A percentile compares a stretch with the other conserved stretches of the same genome.
Evolutionary conservation across 495 filamentous ascomycete genomes (phyloP).

Genomic region (Elaphomyces granulatus): DNA sequence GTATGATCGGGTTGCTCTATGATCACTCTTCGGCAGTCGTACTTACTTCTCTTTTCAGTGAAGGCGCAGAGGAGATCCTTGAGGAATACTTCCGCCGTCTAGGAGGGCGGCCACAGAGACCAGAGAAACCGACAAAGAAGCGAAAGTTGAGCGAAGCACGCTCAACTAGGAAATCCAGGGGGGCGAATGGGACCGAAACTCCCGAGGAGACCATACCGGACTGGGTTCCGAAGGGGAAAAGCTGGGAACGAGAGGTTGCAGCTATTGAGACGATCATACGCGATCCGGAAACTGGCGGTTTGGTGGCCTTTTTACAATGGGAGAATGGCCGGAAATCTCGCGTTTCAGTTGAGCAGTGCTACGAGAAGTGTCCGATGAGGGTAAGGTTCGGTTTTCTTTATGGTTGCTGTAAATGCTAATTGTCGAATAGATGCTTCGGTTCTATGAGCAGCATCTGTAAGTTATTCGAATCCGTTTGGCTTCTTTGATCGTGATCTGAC

Average conservation of each 20-base stretch:
- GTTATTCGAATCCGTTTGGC: slow-evolving; percentile 5
- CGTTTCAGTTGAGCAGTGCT: slow-evolving; percentile 24
- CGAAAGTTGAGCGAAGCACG: slow-evolving; percentile 8
- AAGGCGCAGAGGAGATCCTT: slow-evolving; percentile 38
- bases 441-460: slow-evolving; percentile 35
- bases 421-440: slow-evolving; percentile 27
- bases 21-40: slow-evolving; percentile 2
- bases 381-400: slow-evolving; percentile 9
- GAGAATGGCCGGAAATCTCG: slow-evolving; percentile 33
- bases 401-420: slow-evolving; percentile 8
- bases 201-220: slow-evolving; percentile 9
- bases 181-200: slow-evolving; percentile 14
- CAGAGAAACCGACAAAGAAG: slow-evolving; percentile 12
- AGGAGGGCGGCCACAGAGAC: slow-evolving; percentile 39
- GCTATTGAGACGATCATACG: slow-evolving; percentile 43
- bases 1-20: slow-evolving; percentile 16
- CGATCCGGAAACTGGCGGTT: slow-evolving; percentile 20
- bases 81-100: slow-evolving; percentile 38
- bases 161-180: slow-evolving; percentile 25
- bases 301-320: slow-evolving; percentile 43
- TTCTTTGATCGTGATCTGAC: neutral
- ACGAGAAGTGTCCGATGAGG: slow-evolving; percentile 27
- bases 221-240: slow-evolving; percentile 38
- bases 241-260: slow-evolving; percentile 43
- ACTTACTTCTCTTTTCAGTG: slow-evolving; percentile 18